Conservation (phyloP, 2,329 filamentous ascomycete genomes). For the Xenoacremonium recifei region DNA sequence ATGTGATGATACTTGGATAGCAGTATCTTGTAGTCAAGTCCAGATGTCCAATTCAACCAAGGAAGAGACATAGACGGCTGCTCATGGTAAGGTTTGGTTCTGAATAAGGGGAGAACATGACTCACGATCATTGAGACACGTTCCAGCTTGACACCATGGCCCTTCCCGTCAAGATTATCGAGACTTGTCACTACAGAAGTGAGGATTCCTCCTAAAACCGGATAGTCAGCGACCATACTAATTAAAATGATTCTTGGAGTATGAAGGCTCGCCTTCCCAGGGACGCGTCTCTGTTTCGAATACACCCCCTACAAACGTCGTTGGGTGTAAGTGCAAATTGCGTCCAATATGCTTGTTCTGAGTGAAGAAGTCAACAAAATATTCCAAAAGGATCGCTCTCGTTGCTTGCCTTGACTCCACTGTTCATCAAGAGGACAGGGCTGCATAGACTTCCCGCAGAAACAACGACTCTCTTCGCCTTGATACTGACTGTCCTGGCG, state of each 20-base stretch:
- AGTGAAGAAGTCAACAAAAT: neutral
- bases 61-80: constrained; percentile 3
- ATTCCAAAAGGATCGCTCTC: neutral
- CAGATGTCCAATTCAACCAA: constrained; percentile 5
- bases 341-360: constrained; percentile 8
- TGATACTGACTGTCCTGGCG: constrained; percentile 1
- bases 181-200: constrained; percentile 5
- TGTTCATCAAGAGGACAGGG: neutral
- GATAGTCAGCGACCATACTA: neutral
- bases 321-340: constrained; percentile 6
- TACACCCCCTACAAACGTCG: constrained; percentile 1
- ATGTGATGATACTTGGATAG: constrained; percentile 3
- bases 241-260: neutral
- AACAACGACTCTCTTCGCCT: constrained; percentile 4
- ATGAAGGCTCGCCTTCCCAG: constrained; percentile 5
- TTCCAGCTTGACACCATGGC: constrained; percentile 7
- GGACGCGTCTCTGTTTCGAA: constrained; percentile 5
- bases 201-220: constrained; percentile 3
- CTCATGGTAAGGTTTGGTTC: constrained; percentile 1
- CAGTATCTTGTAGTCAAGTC: constrained; percentile 5
- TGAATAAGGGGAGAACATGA: neutral
- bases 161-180: constrained; percentile 7
- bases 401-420: constrained; percentile 3
- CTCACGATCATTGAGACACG: constrained; percentile 6
- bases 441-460: constrained; percentile 4